Evolutionary conservation across 2,329 filamentous ascomycete species (phyloP).

Genomic region (Neospermospora avenae): DNA sequence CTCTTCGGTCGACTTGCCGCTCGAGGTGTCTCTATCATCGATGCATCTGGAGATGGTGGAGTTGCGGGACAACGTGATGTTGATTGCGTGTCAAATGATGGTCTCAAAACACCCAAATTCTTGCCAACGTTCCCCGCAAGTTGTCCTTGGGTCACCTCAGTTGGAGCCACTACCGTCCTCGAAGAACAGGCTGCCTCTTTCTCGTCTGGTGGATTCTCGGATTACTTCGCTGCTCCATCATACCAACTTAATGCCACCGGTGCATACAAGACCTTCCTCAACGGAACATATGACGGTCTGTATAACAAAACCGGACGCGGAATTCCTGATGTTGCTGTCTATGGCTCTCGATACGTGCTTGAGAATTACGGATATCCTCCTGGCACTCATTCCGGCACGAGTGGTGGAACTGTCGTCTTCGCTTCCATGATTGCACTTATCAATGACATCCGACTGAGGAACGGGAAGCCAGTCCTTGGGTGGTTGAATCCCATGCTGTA

Average conservation of each 20-base stretch:
- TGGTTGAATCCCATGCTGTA: conserved; percentile 49
- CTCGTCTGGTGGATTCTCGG: conserved; percentile 36
- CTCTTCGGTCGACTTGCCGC: conserved; percentile 60
- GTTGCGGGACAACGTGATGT: conserved; percentile 37
- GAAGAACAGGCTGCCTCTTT: conserved; percentile 46
- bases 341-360: conserved; percentile 11
- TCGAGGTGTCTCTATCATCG: conserved; percentile 59
- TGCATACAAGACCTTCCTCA: conserved; percentile 8
- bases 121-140: conserved; percentile 60
- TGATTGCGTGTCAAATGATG: conserved; percentile 57
- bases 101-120: conserved; percentile 50
- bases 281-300: conserved; percentile 10
- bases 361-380: conserved; percentile 6
- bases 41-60: conserved; percentile 54
- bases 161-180: conserved; percentile 35
- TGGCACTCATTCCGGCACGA: conserved; percentile 24
- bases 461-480: conserved; percentile 12
- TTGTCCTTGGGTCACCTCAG: conserved; percentile 38
- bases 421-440: conserved; percentile 47
- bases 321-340: conserved; percentile 45
- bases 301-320: conserved; percentile 44
- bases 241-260: conserved; percentile 13
- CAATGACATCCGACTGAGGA: conserved; percentile 14
- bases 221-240: conserved; percentile 18
- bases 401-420: conserved; percentile 50